phyloP scores from a whole-genome alignment of 2,329 filamentous ascomycete genomes.

The Scedosporium minutisporum region DNA sequence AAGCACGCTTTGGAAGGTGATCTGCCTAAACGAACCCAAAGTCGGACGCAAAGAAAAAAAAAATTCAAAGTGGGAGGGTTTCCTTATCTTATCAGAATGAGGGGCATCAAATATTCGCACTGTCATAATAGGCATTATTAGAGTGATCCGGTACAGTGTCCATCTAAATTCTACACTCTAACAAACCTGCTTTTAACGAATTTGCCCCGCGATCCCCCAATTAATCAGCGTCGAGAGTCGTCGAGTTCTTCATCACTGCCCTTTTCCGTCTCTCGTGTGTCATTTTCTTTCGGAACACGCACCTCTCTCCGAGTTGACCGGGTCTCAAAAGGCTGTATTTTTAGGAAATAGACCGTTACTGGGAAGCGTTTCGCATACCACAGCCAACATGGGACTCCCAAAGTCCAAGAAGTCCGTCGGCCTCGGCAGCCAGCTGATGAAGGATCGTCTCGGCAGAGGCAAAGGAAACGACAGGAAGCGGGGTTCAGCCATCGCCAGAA shows the following conservation, averaged over 20 bases:
- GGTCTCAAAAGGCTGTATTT: not conserved
- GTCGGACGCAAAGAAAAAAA: conserved; percentile 9
- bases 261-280: not conserved
- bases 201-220: conserved; percentile 5
- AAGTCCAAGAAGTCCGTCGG: conserved; percentile 95
- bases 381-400: conserved; percentile 48
- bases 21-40: not conserved
- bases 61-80: conserved; percentile 8
- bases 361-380: conserved; percentile 1
- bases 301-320: not conserved
- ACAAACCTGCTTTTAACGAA: not conserved
- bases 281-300: not conserved
- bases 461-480: conserved; percentile 78
- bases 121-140: not conserved
- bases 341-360: not conserved
- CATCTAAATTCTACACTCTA: not conserved
- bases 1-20: not conserved
- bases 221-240: not conserved
- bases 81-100: conserved; percentile 11
- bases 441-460: conserved; percentile 91
- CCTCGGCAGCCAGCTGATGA: conserved; percentile 96
- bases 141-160: not conserved
- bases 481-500: conserved; percentile 48
- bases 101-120: not conserved
- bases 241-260: not conserved